Conservation (phyloP, 257 asterid genomes). For the Salvia splendens region DNA sequence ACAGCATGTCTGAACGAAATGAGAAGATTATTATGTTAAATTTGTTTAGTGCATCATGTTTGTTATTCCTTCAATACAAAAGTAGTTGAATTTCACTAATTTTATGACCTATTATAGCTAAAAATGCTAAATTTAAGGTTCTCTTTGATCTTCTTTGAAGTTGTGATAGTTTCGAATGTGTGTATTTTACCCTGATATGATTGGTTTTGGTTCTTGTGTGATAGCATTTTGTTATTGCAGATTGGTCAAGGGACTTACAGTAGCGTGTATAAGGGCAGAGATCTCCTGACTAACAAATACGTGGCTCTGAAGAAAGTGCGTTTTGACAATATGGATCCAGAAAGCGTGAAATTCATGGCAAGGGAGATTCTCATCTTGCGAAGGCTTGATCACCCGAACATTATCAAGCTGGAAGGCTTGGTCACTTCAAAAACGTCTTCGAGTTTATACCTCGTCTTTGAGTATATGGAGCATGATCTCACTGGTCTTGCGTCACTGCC, state of each 20-base stretch:
- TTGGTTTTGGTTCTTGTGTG: constrained; percentile 43
- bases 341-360: constrained; percentile 93
- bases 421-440: constrained; percentile 71
- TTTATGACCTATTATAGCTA: not conserved
- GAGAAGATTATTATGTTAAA: constrained; percentile 9
- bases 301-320: constrained; percentile 92
- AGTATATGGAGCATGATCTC: constrained; percentile 95
- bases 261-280: constrained; percentile 84
- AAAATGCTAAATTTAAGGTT: not conserved
- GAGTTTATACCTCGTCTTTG: constrained; percentile 82
- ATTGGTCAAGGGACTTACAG: constrained; percentile 98
- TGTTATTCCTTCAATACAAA: not conserved
- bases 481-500: constrained; percentile 87
- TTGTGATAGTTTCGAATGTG: not conserved
- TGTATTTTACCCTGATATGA: constrained; percentile 20
- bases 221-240: constrained; percentile 61
- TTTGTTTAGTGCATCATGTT: not conserved
- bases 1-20: not conserved
- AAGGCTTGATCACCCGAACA: constrained; percentile 85
- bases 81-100: not conserved
- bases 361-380: constrained; percentile 87
- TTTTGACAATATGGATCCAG: constrained; percentile 83
- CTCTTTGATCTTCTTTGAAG: constrained; percentile 5
- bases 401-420: constrained; percentile 83
- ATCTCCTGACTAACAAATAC: constrained; percentile 51